Percentiles rank a stretch among this genome's conserved stretches.
Conservation (phyloP, 306 rosid genomes). For the Inga oerstediana region DNA sequence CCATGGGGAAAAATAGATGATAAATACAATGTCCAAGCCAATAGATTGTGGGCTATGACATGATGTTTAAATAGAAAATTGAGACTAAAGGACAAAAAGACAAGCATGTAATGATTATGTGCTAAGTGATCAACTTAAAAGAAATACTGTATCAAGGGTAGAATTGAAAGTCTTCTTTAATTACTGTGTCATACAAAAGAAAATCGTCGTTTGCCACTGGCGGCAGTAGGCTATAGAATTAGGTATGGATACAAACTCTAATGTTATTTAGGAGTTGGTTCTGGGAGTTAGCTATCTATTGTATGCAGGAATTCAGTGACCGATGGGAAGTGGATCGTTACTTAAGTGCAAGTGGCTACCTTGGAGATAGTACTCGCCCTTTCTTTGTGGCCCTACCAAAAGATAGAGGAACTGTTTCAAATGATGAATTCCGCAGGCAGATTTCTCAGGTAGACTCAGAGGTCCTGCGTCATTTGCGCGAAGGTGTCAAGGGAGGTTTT, state of each 20-base stretch:
- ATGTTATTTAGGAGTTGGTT: conserved; percentile 26
- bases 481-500: conserved; percentile 84
- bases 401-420: conserved; percentile 75
- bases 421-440: conserved; percentile 94
- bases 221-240: neutral
- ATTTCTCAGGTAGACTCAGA: conserved; percentile 83
- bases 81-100: neutral
- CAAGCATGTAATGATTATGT: neutral
- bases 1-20: neutral
- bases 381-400: conserved; percentile 91
- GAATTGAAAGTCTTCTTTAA: conserved; percentile 34
- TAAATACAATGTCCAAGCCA: neutral
- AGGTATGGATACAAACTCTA: neutral
- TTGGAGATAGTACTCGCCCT: conserved; percentile 79
- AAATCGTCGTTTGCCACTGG: neutral
- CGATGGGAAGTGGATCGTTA: conserved; percentile 99
- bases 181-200: neutral
- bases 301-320: conserved; percentile 81
- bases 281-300: conserved; percentile 23
- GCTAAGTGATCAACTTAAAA: neutral
- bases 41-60: neutral
- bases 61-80: neutral
- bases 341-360: conserved; percentile 94
- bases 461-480: conserved; percentile 81
- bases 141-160: neutral